Conservation (phyloP, 495 filamentous ascomycete genomes). For the Emericellopsis terricola region DNA sequence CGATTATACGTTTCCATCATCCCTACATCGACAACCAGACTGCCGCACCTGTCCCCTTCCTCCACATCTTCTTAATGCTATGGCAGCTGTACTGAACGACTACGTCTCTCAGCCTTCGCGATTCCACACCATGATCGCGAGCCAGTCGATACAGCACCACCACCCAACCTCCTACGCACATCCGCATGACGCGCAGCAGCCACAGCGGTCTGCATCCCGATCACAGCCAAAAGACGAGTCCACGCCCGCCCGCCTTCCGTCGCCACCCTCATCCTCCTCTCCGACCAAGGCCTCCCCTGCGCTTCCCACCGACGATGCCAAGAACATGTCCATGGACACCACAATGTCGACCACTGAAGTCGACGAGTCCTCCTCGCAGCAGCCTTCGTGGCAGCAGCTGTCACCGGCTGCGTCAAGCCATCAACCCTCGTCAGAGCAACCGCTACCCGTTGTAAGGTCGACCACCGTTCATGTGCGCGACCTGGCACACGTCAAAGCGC, state of each 20-base stretch:
- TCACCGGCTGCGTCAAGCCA: too few species aligned
- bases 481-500: conserved; percentile 75
- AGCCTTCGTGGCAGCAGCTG: not conserved
- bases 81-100: conserved; percentile 30
- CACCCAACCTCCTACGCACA: conserved; percentile 5
- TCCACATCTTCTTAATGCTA: conserved; percentile 16
- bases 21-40: too few species aligned
- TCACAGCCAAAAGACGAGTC: too few species aligned
- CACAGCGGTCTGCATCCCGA: conserved; percentile 2
- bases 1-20: too few species aligned
- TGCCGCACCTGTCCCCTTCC: too few species aligned
- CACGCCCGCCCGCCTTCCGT: conserved; percentile 24
- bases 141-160: conserved; percentile 9
- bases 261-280: conserved; percentile 29
- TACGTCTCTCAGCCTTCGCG: conserved; percentile 23
- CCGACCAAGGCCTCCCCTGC: conserved; percentile 20
- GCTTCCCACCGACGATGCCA: conserved; percentile 15
- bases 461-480: conserved; percentile 61
- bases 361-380: conserved; percentile 7
- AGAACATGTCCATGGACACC: conserved; percentile 16
- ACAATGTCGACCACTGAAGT: too few species aligned
- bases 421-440: too few species aligned
- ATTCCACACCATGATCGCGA: conserved; percentile 26
- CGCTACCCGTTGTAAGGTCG: too few species aligned
- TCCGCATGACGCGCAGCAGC: conserved; percentile 6